A percentile compares a stretch with the other conserved stretches of the same genome.
Evolutionary conservation across 768 basidiomycete species (phyloP).

Genomic region (Porpolomopsis calyptriformis): DNA sequence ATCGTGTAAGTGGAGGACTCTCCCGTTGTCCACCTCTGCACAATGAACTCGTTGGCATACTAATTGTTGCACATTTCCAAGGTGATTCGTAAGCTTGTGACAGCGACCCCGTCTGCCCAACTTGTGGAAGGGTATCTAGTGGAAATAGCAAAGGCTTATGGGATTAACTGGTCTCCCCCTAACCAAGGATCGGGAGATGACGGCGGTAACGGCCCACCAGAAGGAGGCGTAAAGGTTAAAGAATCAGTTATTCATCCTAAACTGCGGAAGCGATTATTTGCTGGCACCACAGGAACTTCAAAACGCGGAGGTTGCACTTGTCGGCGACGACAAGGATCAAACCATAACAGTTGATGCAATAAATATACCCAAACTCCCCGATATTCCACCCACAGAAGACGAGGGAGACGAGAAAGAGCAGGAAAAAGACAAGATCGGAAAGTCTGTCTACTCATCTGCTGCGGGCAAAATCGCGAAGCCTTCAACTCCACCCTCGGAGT

Average conservation of each 20-base stretch:
- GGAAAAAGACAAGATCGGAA: conserved; percentile 12
- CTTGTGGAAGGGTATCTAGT: conserved; percentile 81
- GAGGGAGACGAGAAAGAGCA: conserved; percentile 25
- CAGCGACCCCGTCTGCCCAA: conserved; percentile 57
- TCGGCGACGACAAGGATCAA: background rate
- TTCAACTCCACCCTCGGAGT: conserved; percentile 29
- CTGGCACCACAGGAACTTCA: background rate
- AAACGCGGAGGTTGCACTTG: background rate
- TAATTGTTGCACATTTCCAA: conserved; percentile 24
- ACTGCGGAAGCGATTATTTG: background rate
- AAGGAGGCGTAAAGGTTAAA: conserved; percentile 29
- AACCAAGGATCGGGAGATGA: conserved; percentile 9
- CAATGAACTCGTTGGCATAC: too few species aligned
- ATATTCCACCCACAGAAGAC: conserved; percentile 41
- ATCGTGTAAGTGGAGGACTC: conserved; percentile 46
- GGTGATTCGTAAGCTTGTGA: conserved; percentile 66
- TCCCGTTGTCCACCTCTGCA: background rate
- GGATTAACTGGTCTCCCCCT: conserved; percentile 53
- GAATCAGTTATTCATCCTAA: conserved; percentile 8
- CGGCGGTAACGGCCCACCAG: conserved; percentile 17
- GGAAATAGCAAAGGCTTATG: conserved; percentile 86
- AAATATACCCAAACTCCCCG: conserved; percentile 33
- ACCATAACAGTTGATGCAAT: background rate
- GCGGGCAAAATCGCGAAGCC: conserved; percentile 15
- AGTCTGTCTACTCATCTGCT: conserved; percentile 15